Percentiles rank a stretch among this genome's conserved stretches.
These are phyloP conservation scores for Triangularia verruculosa DNA, from an alignment of 2,329 filamentous ascomycete species.

Conservation along the genomic window DNA sequence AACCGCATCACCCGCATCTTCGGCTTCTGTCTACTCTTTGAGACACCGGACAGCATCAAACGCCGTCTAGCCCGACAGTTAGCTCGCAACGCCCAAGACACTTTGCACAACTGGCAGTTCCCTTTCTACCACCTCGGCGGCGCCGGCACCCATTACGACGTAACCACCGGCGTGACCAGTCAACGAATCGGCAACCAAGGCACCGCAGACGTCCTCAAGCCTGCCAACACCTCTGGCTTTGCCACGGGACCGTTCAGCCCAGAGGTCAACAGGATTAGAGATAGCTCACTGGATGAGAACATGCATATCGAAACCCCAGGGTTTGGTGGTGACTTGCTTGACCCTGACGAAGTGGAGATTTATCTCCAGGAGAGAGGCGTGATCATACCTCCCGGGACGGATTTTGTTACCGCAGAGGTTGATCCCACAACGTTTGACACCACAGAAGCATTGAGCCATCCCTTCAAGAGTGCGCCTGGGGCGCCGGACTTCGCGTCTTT, in stretches of 20 bases:
- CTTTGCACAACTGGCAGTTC: slow-evolving; percentile 56
- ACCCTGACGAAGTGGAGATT: slow-evolving; percentile 71
- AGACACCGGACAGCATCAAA: slow-evolving; percentile 48
- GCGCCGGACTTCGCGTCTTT: background rate
- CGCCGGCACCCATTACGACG: slow-evolving; percentile 52
- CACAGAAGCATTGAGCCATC: background rate
- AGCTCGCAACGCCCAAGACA: slow-evolving; percentile 34
- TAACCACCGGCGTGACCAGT: background rate
- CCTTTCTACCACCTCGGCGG: slow-evolving; percentile 67
- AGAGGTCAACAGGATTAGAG: slow-evolving; percentile 39
- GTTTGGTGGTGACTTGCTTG: slow-evolving; percentile 73
- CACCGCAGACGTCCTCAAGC: slow-evolving; percentile 28
- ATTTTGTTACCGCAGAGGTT: slow-evolving; percentile 59
- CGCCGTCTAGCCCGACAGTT: slow-evolving; percentile 38
- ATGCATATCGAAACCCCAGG: slow-evolving; percentile 56
- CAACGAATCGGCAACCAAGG: slow-evolving; percentile 39
- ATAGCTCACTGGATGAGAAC: slow-evolving; percentile 43
- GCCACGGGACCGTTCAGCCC: slow-evolving; percentile 50
- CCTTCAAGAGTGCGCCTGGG: background rate
- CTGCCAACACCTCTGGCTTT: slow-evolving; percentile 34
- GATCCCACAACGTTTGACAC: slow-evolving; percentile 42
- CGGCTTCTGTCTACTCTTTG: slow-evolving; percentile 65
- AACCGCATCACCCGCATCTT: slow-evolving; percentile 57
- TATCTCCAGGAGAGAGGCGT: slow-evolving; percentile 66
- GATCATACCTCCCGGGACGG: slow-evolving; percentile 56